Evolutionary conservation across 805 yeast genomes (phyloP).

Genomic region (Lachancea lanzarotensis): DNA sequence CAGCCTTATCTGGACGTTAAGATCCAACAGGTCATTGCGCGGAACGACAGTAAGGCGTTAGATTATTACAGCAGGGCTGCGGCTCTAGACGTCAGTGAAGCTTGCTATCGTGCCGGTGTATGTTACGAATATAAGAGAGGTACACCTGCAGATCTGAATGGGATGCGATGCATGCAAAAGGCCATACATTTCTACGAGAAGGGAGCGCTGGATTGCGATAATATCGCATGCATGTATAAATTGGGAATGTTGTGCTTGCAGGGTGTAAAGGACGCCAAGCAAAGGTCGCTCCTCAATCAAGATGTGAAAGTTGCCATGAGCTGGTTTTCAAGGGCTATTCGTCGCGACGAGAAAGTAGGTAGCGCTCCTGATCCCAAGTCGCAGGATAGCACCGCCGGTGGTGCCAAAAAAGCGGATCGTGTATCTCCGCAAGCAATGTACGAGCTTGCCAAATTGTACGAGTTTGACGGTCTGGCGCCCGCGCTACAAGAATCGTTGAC

Average conservation of each 20-base stretch:
- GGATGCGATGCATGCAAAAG: slow-evolving; percentile 33
- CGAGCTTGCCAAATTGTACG: slow-evolving; percentile 52
- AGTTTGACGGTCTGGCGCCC: slow-evolving; percentile 35
- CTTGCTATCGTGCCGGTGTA: slow-evolving; percentile 64
- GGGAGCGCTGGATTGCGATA: slow-evolving; percentile 58
- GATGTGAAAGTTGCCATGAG: slow-evolving; percentile 39
- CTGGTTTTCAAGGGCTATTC: slow-evolving; percentile 45
- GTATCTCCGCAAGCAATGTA: slow-evolving; percentile 49
- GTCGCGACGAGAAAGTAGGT: background rate
- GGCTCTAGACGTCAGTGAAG: slow-evolving; percentile 47
- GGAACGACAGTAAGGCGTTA: slow-evolving; percentile 55
- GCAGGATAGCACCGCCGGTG: background rate
- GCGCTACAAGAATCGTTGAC: slow-evolving; percentile 14
- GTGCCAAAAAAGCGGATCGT: slow-evolving; percentile 34
- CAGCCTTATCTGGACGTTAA: slow-evolving; percentile 40
- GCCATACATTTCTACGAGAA: slow-evolving; percentile 50
- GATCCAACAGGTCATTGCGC: slow-evolving; percentile 43
- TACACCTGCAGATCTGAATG: slow-evolving; percentile 45
- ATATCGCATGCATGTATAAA: slow-evolving; percentile 61
- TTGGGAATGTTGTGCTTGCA: slow-evolving; percentile 58
- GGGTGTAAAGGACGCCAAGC: slow-evolving; percentile 35
- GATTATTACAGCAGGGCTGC: slow-evolving; percentile 57
- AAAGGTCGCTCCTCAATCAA: background rate
- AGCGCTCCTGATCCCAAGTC: background rate
- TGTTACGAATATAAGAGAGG: slow-evolving; percentile 48